Evolutionary conservation across 208 protist genomes (phyloP).

Genomic region (Crithidia sp.): DNA sequence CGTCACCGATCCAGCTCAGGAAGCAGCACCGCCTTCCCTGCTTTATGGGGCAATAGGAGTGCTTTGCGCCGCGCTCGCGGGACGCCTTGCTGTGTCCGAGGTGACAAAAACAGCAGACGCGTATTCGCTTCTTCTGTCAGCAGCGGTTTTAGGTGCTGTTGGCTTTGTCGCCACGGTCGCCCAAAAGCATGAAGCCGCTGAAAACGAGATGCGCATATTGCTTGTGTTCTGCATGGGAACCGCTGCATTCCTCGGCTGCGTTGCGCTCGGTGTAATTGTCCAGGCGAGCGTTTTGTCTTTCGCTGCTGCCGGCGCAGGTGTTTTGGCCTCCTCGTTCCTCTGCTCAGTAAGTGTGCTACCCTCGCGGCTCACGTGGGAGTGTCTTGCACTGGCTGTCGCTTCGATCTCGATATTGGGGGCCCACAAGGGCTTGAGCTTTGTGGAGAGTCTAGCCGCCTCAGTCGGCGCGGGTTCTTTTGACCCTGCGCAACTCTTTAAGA

Average conservation of each 20-base stretch:
- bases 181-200: not conserved
- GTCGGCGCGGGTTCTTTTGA: not conserved
- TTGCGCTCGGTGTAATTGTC: not conserved
- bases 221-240: conserved; percentile 10
- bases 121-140: conserved; percentile 12
- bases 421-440: conserved; percentile 16
- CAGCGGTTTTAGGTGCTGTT: conserved; percentile 8
- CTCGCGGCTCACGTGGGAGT: conserved; percentile 4
- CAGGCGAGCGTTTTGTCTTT: not conserved
- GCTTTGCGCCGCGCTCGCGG: conserved; percentile 5
- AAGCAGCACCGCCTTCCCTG: not conserved
- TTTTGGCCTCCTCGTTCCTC: conserved; percentile 1
- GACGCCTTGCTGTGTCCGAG: conserved; percentile 12
- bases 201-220: conserved; percentile 22
- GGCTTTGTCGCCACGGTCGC: conserved; percentile 20
- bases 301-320: not conserved
- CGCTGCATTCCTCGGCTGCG: not conserved
- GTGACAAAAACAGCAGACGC: conserved; percentile 11
- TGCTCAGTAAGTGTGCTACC: conserved; percentile 11
- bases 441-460: not conserved
- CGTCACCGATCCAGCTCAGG: conserved; percentile 12
- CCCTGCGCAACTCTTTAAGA: conserved; percentile 27
- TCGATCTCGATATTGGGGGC: conserved; percentile 1
- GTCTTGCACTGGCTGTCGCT: conserved; percentile 1
- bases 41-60: conserved; percentile 13